Evolutionary conservation across 2,329 filamentous ascomycete genomes (phyloP).

Genomic region (Salinomyces thailandicus): DNA sequence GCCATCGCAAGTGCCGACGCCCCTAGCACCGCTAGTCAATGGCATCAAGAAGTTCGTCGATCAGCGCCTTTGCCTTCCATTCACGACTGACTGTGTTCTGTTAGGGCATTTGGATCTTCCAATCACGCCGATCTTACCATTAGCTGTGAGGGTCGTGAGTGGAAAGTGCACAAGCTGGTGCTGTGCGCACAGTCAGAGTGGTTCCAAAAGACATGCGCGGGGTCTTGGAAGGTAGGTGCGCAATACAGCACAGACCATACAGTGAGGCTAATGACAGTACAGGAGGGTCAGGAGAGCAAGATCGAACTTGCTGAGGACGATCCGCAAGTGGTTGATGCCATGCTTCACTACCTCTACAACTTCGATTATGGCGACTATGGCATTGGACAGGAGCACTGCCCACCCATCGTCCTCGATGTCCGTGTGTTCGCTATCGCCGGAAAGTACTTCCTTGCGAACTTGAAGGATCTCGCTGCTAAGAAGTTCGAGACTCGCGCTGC

Average conservation of each 20-base stretch:
- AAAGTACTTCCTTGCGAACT: constrained; percentile 23
- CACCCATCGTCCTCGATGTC: constrained; percentile 12
- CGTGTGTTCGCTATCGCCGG: constrained; percentile 25
- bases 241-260: too few relatives aligned
- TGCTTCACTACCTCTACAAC: constrained; percentile 11
- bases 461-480: constrained; percentile 22
- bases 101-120: neutral
- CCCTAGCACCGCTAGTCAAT: neutral
- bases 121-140: constrained; percentile 2
- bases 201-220: neutral
- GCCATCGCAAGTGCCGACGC: too few relatives aligned
- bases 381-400: constrained; percentile 11
- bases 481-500: constrained; percentile 15
- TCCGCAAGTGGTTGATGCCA: constrained; percentile 7
- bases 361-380: constrained; percentile 8
- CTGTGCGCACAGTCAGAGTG: constrained; percentile 1
- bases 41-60: constrained; percentile 1
- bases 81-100: neutral
- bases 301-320: constrained; percentile 3
- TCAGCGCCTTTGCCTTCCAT: neutral
- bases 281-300: constrained; percentile 1
- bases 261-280: neutral
- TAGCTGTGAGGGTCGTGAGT: neutral
- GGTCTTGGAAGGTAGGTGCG: neutral
- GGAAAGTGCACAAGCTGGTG: constrained; percentile 2